Conservation (phyloP, 1,284 basidiomycete species). For the Gomphus sp. region DNA sequence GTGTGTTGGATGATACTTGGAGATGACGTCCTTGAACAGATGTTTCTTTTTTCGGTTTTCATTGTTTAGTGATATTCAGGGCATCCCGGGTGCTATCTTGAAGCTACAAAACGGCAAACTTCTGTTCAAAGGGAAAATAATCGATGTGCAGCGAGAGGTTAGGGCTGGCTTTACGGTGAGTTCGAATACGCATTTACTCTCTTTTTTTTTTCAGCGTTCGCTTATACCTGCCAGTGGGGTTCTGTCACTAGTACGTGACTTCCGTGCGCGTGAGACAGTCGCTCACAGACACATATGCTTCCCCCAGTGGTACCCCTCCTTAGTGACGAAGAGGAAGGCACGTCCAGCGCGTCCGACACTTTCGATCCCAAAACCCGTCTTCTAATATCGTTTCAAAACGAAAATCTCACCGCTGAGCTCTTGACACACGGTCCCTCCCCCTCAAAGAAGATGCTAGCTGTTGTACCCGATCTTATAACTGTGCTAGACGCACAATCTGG, state of each 20-base stretch:
- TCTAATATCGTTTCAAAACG: slow-evolving; percentile 49
- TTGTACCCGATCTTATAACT: slow-evolving; percentile 50
- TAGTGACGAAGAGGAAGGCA: slow-evolving; percentile 38
- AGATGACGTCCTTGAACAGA: neutral
- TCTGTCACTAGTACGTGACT: slow-evolving; percentile 1
- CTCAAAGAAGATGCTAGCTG: slow-evolving; percentile 12
- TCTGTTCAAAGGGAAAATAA: slow-evolving; percentile 45
- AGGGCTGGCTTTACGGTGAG: slow-evolving; percentile 43
- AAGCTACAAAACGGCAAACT: slow-evolving; percentile 39
- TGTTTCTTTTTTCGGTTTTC: neutral
- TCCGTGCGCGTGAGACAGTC: neutral
- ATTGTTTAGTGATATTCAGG: slow-evolving; percentile 30
- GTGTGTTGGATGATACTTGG: neutral
- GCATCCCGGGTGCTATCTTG: slow-evolving; percentile 39
- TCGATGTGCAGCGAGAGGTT: slow-evolving; percentile 37
- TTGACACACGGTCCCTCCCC: slow-evolving; percentile 14
- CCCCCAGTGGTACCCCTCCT: slow-evolving; percentile 24
- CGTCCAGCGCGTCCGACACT: slow-evolving; percentile 15
- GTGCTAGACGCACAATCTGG: slow-evolving; percentile 49
- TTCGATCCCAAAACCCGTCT: slow-evolving; percentile 16
- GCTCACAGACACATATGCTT: neutral
- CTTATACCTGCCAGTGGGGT: slow-evolving; percentile 1
- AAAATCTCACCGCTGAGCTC: slow-evolving; percentile 40
- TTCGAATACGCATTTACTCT: slow-evolving; percentile 13
- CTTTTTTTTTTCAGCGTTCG: neutral